Percentiles rank a stretch among this genome's conserved stretches.
Conservation (phyloP, 1,139 yeast species). For the Kurtzmaniella quercitrusa region DNA sequence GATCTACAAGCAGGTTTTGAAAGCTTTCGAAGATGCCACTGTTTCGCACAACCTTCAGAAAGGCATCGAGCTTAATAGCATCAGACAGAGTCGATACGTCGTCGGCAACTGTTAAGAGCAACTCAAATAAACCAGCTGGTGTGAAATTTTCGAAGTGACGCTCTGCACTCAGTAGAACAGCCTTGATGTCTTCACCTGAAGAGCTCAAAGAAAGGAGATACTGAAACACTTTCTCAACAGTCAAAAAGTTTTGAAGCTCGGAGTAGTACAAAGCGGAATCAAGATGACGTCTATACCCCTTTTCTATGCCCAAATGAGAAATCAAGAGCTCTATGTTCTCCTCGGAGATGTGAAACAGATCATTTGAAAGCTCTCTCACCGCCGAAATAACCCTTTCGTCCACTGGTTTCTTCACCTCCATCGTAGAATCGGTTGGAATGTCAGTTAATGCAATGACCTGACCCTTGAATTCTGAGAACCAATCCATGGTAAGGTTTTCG, state of each 20-base stretch:
- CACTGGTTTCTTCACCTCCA: slow-evolving; percentile 1
- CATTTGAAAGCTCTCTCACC: background rate
- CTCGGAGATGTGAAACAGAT: background rate
- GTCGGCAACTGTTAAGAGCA: slow-evolving; percentile 12
- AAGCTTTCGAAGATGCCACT: background rate
- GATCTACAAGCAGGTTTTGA: background rate
- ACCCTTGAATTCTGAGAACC: slow-evolving; percentile 27
- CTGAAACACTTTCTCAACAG: slow-evolving; percentile 20
- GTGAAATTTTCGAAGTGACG: slow-evolving; percentile 15
- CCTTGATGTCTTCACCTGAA: background rate
- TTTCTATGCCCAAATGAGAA: slow-evolving; percentile 10
- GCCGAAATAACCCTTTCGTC: background rate
- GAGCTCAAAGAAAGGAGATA: slow-evolving; percentile 12
- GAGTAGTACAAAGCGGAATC: slow-evolving; percentile 14
- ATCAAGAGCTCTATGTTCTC: slow-evolving; percentile 5
- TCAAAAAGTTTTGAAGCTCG: slow-evolving; percentile 11
- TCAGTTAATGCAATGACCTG: slow-evolving; percentile 16
- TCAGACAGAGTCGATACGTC: slow-evolving; percentile 9
- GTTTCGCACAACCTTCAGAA: slow-evolving; percentile 10
- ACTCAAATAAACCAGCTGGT: slow-evolving; percentile 16
- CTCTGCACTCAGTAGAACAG: background rate
- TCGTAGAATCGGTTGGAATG: slow-evolving; percentile 7
- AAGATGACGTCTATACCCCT: slow-evolving; percentile 14
- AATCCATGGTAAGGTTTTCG: slow-evolving; percentile 24
- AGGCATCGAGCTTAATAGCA: slow-evolving; percentile 9